Base-by-base conservation (phyloP, 75 land plant species). In the Ceratopteris richardii region DNA sequence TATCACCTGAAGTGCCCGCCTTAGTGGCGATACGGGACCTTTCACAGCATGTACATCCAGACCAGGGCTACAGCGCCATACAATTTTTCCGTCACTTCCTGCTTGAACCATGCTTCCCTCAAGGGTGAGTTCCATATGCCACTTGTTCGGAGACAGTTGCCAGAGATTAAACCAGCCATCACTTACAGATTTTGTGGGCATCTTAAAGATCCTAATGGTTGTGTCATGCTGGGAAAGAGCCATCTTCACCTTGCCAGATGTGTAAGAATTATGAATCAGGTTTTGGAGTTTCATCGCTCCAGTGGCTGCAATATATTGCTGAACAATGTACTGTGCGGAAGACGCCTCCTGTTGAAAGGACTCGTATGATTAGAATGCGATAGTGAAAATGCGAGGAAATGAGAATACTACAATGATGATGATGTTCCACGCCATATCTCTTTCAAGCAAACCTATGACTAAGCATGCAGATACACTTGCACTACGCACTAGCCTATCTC, bases 1-100 rank as follows among this genome's bases (percentile, higher is more conserved):
- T 13, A 5, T 46, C 2, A 85, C 90, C 90, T 86, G 90, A 54
- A 86, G 83, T 1, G 74, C 83, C 40, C 87, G 74, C 24, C 90
- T 80, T 23, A 86, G 60, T 5, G 90, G 90, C 44, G 87, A 57
- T 56, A 86, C 80, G 25, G 90, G 87, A 17, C 90, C 90, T 62
- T 77, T 86, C 28, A 85, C 80, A 47, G 87, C 87, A 73, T 86
- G 90, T 18, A 83, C 85, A 31, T 87, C 90, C 40, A 80, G 75
- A 87, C 90, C 83, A 19, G 90, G 90, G 6, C 81, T 83, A 53
- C 83, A 83, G 31, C 90, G 68, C 90, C 90, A 86, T 0, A 86
- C 83, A 28, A 83, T 66, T 62, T 74, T 65, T n/a, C 90, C 90
- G 58, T 86, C 75, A 63, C 77, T 67, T 17, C 79, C 79, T 22